Base-by-base conservation (phyloP, 176 grass and related monocot genomes). In the Elaeis guineensis region DNA sequence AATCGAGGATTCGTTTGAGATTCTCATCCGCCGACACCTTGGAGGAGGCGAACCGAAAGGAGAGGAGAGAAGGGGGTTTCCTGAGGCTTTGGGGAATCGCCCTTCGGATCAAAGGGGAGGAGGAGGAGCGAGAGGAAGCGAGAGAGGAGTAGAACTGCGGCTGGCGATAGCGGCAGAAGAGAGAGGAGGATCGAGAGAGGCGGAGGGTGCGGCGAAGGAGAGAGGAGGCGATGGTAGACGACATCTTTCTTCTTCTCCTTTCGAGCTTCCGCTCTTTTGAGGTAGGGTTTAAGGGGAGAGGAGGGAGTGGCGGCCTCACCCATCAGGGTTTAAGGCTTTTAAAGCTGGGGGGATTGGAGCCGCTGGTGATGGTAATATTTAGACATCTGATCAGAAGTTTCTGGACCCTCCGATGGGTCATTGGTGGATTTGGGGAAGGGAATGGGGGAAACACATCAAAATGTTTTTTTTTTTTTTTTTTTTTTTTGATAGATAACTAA, bases 1-100 rank as follows among this genome's bases (percentile, higher is more conserved):
- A 85, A 22, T 90, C 82, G 64, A 90, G 69, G 55, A 90, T 75
- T 51, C 72, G 63, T 76, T 26, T 73, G 50, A 85, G 76, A 61
- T 76, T 85, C 56, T 85, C 82, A 15, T 90, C 79, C 2, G 78
- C 78, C 8, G 75, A 76, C 24, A 53, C 54, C 75, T 79, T 79
- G 72, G 79, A 74, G 53, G 79, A 67, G 17, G 28, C 50, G 44
- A 85, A 85, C 64, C 87, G 82, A 59, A 61, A 69, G 17, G 63
- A n/a, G 16, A 68, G 19, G 48, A 69, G 52, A 26, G 63, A 44
- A 5, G 23, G 0, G 57, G 17, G 53, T 35, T 57, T 29, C 12
- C 51, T 52, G 9, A 66, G 8, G 15, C 18, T 29, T 16, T 52
- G 52, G 15, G 20, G 15, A 20, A 32, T 25, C 16, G 67, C 61